phyloP scores from a whole-genome alignment of 768 basidiomycete species.

The Auricularia cornea region DNA sequence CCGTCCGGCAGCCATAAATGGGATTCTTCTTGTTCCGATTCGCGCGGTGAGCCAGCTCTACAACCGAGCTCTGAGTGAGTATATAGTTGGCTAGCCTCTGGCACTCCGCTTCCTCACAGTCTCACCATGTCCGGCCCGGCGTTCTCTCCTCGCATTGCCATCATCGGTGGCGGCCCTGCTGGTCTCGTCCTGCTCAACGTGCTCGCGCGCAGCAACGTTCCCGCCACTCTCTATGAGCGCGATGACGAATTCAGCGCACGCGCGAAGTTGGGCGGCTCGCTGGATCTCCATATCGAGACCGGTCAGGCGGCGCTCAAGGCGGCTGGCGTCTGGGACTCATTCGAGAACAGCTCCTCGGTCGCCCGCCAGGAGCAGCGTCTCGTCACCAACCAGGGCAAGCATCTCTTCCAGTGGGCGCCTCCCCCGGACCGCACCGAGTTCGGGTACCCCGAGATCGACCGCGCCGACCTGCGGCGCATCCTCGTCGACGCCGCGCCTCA shows the following conservation, averaged over 20 bases:
- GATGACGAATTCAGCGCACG: constrained; percentile 11
- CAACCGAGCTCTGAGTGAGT: too few species aligned
- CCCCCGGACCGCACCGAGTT: background rate
- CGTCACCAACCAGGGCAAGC: constrained; percentile 3
- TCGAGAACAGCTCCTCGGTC: constrained; percentile 10
- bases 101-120: too few species aligned
- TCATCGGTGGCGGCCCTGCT: constrained; percentile 21
- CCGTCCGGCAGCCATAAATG: too few species aligned
- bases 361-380: constrained; percentile 17
- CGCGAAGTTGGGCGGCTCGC: constrained; percentile 15
- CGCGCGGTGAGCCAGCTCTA: too few species aligned
- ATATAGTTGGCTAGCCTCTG: too few species aligned
- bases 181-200: constrained; percentile 21
- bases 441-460: background rate
- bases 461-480: constrained; percentile 7
- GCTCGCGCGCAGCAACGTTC: constrained; percentile 15
- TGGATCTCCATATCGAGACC: constrained; percentile 21
- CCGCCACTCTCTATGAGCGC: constrained; percentile 17
- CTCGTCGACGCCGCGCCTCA: constrained; percentile 11
- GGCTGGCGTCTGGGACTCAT: constrained; percentile 16
- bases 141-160: constrained; percentile 7
- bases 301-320: constrained; percentile 16
- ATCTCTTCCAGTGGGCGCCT: background rate
- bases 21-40: too few species aligned
- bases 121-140: too few species aligned